Evolutionary conservation across 164 flowering plant species (phyloP).

Genomic region (Nymphaea colorata): DNA sequence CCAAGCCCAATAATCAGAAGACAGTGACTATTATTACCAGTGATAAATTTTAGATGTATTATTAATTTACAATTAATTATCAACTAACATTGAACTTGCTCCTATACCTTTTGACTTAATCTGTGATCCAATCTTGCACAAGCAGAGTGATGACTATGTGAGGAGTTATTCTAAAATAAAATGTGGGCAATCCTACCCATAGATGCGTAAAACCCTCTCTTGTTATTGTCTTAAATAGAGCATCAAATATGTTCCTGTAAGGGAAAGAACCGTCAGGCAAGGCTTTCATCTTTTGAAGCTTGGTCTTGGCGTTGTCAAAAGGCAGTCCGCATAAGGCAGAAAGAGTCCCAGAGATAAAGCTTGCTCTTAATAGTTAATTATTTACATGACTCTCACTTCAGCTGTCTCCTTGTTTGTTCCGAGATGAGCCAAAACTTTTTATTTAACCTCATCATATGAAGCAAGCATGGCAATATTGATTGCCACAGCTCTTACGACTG

Average conservation of each 20-base stretch:
- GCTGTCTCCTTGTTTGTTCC: conserved; percentile 33
- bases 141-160: too few relatives aligned
- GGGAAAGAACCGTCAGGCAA: conserved; percentile 49
- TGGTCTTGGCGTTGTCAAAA: conserved; percentile 79
- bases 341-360: conserved; percentile 83
- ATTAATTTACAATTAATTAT: too few relatives aligned
- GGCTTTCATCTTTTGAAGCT: conserved; percentile 94
- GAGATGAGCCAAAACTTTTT: conserved; percentile 52
- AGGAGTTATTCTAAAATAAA: too few relatives aligned
- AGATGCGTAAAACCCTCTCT: too few relatives aligned
- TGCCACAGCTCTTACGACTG: conserved; percentile 87
- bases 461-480: conserved; percentile 91
- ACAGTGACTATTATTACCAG: too few relatives aligned
- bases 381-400: conserved; percentile 78
- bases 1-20: too few relatives aligned
- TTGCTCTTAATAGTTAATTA: too few relatives aligned
- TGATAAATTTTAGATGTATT: too few relatives aligned
- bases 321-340: conserved; percentile 82
- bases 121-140: too few relatives aligned
- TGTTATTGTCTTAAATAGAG: conserved; percentile 58
- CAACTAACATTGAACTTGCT: too few relatives aligned
- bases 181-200: too few relatives aligned
- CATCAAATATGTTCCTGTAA: conserved; percentile 69
- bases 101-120: too few relatives aligned
- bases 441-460: conserved; percentile 82